phyloP scores from a whole-genome alignment of 305 asterid species.

The Salvia sclarea region DNA sequence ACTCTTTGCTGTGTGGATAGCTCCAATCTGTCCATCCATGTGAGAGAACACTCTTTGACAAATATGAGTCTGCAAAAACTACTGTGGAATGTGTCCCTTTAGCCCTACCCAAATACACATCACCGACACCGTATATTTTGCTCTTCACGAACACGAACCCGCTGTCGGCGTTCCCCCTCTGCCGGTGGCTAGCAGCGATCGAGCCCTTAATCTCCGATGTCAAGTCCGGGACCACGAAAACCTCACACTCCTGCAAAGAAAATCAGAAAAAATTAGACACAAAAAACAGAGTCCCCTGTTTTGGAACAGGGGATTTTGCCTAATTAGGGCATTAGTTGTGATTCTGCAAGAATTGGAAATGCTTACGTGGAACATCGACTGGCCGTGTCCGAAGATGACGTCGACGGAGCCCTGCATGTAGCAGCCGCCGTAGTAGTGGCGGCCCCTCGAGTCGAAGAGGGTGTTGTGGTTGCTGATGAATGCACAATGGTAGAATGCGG shows the following conservation, averaged over 20 bases:
- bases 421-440: slow-evolving; percentile 71
- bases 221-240: slow-evolving; percentile 57
- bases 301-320: background rate
- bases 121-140: slow-evolving; percentile 65
- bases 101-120: slow-evolving; percentile 72
- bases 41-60: slow-evolving; percentile 59
- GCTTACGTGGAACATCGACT: slow-evolving; percentile 64
- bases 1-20: slow-evolving; percentile 54
- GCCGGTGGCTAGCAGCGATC: slow-evolving; percentile 69
- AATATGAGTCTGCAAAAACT: slow-evolving; percentile 68
- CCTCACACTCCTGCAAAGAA: slow-evolving; percentile 76
- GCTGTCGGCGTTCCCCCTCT: slow-evolving; percentile 49
- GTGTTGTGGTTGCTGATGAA: slow-evolving; percentile 76
- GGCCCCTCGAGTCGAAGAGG: slow-evolving; percentile 68
- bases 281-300: background rate
- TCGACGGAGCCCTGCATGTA: slow-evolving; percentile 80
- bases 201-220: slow-evolving; percentile 56
- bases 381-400: slow-evolving; percentile 73
- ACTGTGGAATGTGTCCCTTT: slow-evolving; percentile 69
- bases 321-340: background rate
- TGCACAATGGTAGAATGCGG: slow-evolving; percentile 71
- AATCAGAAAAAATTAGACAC: too few species aligned
- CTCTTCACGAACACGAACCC: slow-evolving; percentile 79
- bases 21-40: slow-evolving; percentile 83
- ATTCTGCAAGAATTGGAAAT: background rate